A percentile compares a stretch with the other conserved stretches of the same genome.
phyloP scores from a whole-genome alignment of 768 basidiomycete species.

The Mycena leptocephala region DNA sequence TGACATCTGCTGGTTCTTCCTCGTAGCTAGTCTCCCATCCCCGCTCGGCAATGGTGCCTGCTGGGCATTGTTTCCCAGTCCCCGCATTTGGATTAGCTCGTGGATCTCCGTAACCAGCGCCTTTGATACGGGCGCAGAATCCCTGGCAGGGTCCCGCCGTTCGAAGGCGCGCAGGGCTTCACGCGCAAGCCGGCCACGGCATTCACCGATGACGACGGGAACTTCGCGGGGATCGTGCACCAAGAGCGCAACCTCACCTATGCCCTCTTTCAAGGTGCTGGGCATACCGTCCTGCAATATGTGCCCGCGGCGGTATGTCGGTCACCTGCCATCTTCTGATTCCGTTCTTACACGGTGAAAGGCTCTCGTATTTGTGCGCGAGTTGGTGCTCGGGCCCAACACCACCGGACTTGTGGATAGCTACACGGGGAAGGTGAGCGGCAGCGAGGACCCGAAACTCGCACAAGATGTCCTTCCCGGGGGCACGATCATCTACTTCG shows the following conservation, averaged over 20 bases:
- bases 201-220: constrained; percentile 61
- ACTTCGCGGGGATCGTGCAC: constrained; percentile 65
- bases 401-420: constrained; percentile 59
- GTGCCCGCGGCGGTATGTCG: constrained; percentile 28
- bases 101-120: no score
- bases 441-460: constrained; percentile 59
- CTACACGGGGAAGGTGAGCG: constrained; percentile 51
- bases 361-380: constrained; percentile 61
- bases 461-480: constrained; percentile 56
- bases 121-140: no score
- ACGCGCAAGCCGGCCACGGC: constrained; percentile 62
- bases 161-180: constrained; percentile 69
- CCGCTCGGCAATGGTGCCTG: no score
- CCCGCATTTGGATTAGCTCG: no score
- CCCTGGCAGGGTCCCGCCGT: no score
- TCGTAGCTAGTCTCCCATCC: no score
- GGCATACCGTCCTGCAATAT: constrained; percentile 31
- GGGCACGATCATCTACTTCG: constrained; percentile 60
- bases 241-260: constrained; percentile 64
- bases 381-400: constrained; percentile 67
- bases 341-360: no score
- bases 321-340: background rate
- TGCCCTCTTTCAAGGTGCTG: constrained; percentile 28
- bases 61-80: no score
- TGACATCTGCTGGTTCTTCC: no score